phyloP scores from a whole-genome alignment of 495 filamentous ascomycete species.

The Daldinia bambusicola region DNA sequence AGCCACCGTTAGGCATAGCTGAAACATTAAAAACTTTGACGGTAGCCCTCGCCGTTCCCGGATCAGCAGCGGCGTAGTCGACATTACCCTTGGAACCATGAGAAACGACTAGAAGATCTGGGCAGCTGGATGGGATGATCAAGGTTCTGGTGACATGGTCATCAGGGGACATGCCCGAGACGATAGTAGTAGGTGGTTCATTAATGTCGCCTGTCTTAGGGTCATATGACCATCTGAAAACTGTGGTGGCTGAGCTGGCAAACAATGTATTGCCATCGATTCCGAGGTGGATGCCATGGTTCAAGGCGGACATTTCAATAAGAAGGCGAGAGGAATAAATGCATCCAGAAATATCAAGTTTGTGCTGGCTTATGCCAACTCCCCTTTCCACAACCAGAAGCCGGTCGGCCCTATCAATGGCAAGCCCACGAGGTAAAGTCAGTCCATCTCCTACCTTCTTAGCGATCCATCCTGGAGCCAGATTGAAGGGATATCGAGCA shows the following conservation, averaged over 20 bases:
- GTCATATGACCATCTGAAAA: conserved; percentile 72
- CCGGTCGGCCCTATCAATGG: conserved; percentile 67
- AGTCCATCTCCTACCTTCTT: conserved; percentile 66
- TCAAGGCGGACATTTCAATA: conserved; percentile 42
- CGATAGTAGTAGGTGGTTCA: conserved; percentile 55
- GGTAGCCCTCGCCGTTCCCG: conserved; percentile 66
- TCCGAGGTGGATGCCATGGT: conserved; percentile 73
- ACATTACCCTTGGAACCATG: conserved; percentile 71
- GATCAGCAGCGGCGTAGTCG: conserved; percentile 59
- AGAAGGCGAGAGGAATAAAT: conserved; percentile 28
- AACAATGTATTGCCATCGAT: conserved; percentile 70
- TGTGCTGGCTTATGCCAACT: conserved; percentile 64
- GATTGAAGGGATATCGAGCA: conserved; percentile 54
- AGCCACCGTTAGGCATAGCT: conserved; percentile 50
- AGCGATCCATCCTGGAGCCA: conserved; percentile 66
- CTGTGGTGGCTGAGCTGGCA: conserved; percentile 66
- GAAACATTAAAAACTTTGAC: conserved; percentile 73
- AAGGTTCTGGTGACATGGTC: conserved; percentile 74
- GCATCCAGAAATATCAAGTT: conserved; percentile 58
- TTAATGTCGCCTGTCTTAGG: conserved; percentile 53
- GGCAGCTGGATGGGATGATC: conserved; percentile 60
- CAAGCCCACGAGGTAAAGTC: conserved; percentile 64
- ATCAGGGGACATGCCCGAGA: conserved; percentile 67
- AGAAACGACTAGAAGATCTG: conserved; percentile 66
- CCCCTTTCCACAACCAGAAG: conserved; percentile 69